Conservation (phyloP, 805 yeast genomes). For the Myxozyma neglecta region DNA sequence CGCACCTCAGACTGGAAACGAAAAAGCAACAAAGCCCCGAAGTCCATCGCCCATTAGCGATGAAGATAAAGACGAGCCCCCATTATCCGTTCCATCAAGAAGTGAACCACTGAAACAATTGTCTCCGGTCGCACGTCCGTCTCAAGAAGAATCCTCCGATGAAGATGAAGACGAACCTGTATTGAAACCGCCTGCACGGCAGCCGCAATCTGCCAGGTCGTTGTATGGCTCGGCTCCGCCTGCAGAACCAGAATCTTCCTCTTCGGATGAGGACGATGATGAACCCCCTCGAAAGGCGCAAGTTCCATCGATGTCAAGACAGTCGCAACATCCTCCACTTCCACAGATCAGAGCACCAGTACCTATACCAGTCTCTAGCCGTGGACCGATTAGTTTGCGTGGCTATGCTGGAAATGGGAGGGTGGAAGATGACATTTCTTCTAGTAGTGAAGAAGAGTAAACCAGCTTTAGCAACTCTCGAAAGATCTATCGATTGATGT, state of each 20-base stretch:
- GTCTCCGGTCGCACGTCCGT: not conserved
- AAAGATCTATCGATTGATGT: not conserved
- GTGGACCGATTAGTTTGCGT: slow-evolving; percentile 33
- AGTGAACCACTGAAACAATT: not conserved
- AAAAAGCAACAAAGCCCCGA: not conserved
- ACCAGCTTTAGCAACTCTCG: not conserved
- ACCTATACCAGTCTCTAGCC: not conserved
- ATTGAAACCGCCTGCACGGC: not conserved
- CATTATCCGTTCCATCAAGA: not conserved
- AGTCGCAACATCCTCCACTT: not conserved
- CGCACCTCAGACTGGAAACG: not conserved
- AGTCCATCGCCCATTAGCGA: slow-evolving; percentile 1
- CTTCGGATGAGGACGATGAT: slow-evolving; percentile 27
- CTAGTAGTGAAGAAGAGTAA: slow-evolving; percentile 34
- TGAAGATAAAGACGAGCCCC: slow-evolving; percentile 9
- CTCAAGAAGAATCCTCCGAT: slow-evolving; percentile 11
- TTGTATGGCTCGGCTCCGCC: slow-evolving; percentile 6
- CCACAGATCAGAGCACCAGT: not conserved
- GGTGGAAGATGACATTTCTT: slow-evolving; percentile 30
- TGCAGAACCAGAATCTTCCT: slow-evolving; percentile 20
- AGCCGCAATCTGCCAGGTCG: not conserved
- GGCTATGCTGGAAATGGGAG: slow-evolving; percentile 30
- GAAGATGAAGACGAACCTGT: slow-evolving; percentile 19
- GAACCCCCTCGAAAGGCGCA: not conserved
- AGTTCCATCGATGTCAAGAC: not conserved